A percentile compares a stretch with the other conserved stretches of the same genome.
phyloP scores from a whole-genome alignment of 129 eudicot genomes.

The Rutidosis leptorrhynchoides region DNA sequence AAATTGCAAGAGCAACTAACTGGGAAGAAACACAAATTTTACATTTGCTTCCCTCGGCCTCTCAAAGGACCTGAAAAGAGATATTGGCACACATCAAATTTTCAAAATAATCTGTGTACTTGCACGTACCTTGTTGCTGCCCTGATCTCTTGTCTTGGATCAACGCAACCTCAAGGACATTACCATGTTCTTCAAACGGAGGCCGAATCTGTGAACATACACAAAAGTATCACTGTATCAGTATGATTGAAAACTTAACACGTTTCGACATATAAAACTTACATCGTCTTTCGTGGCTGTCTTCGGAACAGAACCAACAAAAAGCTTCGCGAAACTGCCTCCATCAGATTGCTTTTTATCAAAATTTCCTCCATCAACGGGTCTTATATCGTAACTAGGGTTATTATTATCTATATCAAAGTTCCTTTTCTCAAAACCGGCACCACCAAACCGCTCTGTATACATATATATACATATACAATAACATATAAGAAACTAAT shows the following conservation, averaged over 20 bases:
- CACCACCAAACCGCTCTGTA: conserved; percentile 29
- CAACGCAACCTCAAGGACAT: conserved; percentile 60
- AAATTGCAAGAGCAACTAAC: conserved; percentile 27
- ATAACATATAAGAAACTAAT: no score
- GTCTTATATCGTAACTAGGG: conserved; percentile 20
- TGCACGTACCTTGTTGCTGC: conserved; percentile 89
- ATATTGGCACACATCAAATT: conserved; percentile 34
- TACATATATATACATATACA: conserved; percentile 5
- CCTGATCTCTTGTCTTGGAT: conserved; percentile 94
- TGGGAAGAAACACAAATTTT: conserved; percentile 66
- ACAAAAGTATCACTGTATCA: conserved; percentile 4
- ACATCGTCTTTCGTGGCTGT: conserved; percentile 43
- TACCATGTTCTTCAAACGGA: conserved; percentile 84
- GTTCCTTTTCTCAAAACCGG: conserved; percentile 33
- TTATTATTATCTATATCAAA: conserved; percentile 29
- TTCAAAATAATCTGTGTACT: conserved; percentile 10
- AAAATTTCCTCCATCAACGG: conserved; percentile 28
- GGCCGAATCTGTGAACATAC: conserved; percentile 71
- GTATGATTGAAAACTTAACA: conserved; percentile 10
- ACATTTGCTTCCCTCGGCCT: conserved; percentile 66
- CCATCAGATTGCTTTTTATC: conserved; percentile 33
- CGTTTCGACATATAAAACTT: conserved; percentile 17
- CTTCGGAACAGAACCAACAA: conserved; percentile 49
- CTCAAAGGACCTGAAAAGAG: conserved; percentile 84
- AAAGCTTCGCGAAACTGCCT: conserved; percentile 40